phyloP scores from a whole-genome alignment of 306 rosid species.

The Castanea sativa region DNA sequence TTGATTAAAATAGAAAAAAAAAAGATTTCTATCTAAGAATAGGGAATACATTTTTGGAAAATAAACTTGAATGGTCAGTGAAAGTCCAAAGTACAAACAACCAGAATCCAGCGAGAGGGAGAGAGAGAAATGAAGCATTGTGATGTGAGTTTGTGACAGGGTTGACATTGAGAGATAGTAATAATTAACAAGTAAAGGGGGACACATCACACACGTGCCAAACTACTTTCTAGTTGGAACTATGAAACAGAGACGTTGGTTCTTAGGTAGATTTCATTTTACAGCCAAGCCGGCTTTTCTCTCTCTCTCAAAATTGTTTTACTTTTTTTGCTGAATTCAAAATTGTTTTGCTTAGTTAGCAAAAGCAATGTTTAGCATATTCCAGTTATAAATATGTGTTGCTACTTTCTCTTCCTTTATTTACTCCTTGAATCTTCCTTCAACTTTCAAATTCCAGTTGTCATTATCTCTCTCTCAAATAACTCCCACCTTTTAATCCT shows the following conservation, averaged over 20 bases:
- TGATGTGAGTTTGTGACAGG: too few relatives aligned
- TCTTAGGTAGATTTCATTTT: conserved; percentile 9
- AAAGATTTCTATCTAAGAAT: too few relatives aligned
- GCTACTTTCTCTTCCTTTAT: neutral
- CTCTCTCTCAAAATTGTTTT: neutral
- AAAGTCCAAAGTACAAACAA: too few relatives aligned
- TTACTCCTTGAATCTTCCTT: neutral
- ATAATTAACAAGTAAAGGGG: neutral
- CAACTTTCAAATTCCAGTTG: neutral
- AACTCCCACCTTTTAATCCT: neutral
- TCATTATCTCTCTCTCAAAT: neutral
- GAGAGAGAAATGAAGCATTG: too few relatives aligned
- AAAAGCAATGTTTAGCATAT: neutral
- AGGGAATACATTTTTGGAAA: too few relatives aligned
- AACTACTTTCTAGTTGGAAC: neutral
- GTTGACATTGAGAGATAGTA: neutral
- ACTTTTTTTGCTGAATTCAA: too few relatives aligned
- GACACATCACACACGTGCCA: neutral
- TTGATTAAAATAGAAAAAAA: too few relatives aligned
- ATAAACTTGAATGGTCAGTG: too few relatives aligned
- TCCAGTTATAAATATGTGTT: neutral
- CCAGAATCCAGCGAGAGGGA: neutral
- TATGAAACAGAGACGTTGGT: conserved; percentile 7
- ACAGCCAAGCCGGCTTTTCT: conserved; percentile 8
- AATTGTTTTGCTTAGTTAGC: too few relatives aligned